Evolutionary conservation across 139 green algal genomes (phyloP), one percentile per base, ranked within the genome.

Genomic region (Chlamydomonas sp.): DNA sequence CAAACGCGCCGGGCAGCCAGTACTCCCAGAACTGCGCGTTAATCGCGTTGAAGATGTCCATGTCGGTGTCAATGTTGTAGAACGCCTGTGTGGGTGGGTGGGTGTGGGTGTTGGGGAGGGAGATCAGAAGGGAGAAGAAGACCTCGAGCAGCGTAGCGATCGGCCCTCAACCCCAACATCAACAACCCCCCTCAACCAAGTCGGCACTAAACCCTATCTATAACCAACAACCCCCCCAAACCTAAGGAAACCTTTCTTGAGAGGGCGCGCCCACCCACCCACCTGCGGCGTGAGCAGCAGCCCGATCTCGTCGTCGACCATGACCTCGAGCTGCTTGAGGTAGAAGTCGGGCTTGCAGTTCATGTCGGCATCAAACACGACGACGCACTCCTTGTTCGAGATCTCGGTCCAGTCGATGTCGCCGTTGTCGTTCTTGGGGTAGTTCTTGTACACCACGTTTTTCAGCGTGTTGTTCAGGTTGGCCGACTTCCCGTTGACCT

Each of bases 21-120:
- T 77, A 83, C 72, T 83, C 77, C 76, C 76, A 83, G 72, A 83
- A 83, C n/a, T 92, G 86, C 20, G 89, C 78, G 71, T 94, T 94
- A 76, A 84, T 86, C 76, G 92, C 87, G 79, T 94, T 94, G 85
- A 94, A 94, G 70, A 94, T 86, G 79, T 94, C 86, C 13, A 70
- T 78, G 58, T 80, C 73, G 24, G 81, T 68, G 69, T 90, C 79
- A 34, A 92, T 83, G 74, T 94, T 94, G 82, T 85, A 83, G 65
- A 94, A 92, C 65, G 82, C 81, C 80, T 92, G 84, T 13, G 58
- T 5, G 50, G n/a, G n/a, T n/a, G n/a, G n/a, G n/a, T n/a, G n/a
- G n/a, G n/a, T n/a, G n/a, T n/a, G n/a, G n/a, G n/a, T n/a, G 10
- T 10, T 16, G 30, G 6, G 48, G 6, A 10, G 28, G 48, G 28